Evolutionary conservation across 768 basidiomycete genomes (phyloP).

Genomic region (Suillus tomentosus): DNA sequence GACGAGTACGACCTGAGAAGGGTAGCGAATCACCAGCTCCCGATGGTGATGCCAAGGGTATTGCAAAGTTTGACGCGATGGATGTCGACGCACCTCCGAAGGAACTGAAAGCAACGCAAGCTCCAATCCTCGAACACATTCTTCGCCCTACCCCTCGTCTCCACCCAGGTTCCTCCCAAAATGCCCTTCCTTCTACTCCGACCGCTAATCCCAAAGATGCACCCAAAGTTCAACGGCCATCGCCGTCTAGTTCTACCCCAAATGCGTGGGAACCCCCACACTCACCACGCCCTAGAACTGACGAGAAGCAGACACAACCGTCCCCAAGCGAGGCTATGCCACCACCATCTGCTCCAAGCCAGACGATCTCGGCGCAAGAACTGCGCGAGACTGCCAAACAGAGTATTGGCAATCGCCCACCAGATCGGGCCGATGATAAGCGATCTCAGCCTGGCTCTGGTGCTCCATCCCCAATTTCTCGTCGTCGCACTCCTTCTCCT

Average conservation of each 20-base stretch:
- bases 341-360: conserved; percentile 76
- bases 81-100: conserved; percentile 35
- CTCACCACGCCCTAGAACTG: conserved; percentile 43
- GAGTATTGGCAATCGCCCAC: conserved; percentile 44
- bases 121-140: not conserved
- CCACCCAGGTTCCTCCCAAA: conserved; percentile 22
- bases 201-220: conserved; percentile 21
- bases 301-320: conserved; percentile 40
- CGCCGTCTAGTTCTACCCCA: conserved; percentile 17
- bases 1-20: conserved; percentile 47
- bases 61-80: conserved; percentile 35
- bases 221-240: conserved; percentile 21
- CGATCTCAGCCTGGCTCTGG: conserved; percentile 54
- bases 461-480: conserved; percentile 54
- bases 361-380: conserved; percentile 77
- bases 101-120: conserved; percentile 22
- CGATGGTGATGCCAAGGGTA: conserved; percentile 29
- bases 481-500: conserved; percentile 67
- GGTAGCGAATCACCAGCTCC: conserved; percentile 39
- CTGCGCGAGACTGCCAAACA: conserved; percentile 80
- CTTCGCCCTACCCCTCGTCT: conserved; percentile 20
- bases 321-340: conserved; percentile 56
- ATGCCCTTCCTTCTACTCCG: conserved; percentile 17
- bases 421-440: conserved; percentile 45
- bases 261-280: conserved; percentile 38